A percentile compares a stretch with the other conserved stretches of the same genome.
These are phyloP conservation scores for Pilasporangium apinafurcum DNA, from an alignment of 352 stramenopile genomes.

Conservation along the genomic window DNA sequence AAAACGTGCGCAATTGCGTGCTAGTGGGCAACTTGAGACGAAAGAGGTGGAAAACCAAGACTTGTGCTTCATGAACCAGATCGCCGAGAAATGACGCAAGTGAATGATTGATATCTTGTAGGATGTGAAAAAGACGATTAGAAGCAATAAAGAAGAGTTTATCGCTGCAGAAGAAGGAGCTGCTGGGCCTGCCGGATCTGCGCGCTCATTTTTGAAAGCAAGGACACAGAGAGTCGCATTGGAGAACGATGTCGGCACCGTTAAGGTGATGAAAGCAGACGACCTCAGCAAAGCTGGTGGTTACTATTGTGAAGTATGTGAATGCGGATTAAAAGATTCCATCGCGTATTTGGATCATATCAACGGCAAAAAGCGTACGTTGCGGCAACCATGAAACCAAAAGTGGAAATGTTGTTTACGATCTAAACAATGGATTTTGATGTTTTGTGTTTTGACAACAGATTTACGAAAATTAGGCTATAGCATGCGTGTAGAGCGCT, in stretches of 20 bases:
- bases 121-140: conserved; percentile 64
- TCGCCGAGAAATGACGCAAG: too few species aligned
- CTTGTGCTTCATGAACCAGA: too few species aligned
- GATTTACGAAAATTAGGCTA: conserved; percentile 88
- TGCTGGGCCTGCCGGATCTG: conserved; percentile 50
- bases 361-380: conserved; percentile 92
- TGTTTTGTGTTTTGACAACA: conserved; percentile 13
- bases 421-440: not conserved
- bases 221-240: conserved; percentile 72
- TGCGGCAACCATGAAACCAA: not conserved
- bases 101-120: conserved; percentile 1
- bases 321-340: conserved; percentile 89
- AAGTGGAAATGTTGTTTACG: not conserved
- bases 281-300: conserved; percentile 73
- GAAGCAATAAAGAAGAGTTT: conserved; percentile 74
- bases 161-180: conserved; percentile 56
- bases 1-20: conserved; percentile 68
- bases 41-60: conserved; percentile 41
- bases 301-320: conserved; percentile 92
- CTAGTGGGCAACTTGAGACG: conserved; percentile 54
- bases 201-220: conserved; percentile 74
- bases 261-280: conserved; percentile 83
- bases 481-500: conserved; percentile 90
- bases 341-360: conserved; percentile 93
- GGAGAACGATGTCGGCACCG: conserved; percentile 78